phyloP scores from a whole-genome alignment of 176 grass and related monocot genomes.

The Eleusine coracana region DNA sequence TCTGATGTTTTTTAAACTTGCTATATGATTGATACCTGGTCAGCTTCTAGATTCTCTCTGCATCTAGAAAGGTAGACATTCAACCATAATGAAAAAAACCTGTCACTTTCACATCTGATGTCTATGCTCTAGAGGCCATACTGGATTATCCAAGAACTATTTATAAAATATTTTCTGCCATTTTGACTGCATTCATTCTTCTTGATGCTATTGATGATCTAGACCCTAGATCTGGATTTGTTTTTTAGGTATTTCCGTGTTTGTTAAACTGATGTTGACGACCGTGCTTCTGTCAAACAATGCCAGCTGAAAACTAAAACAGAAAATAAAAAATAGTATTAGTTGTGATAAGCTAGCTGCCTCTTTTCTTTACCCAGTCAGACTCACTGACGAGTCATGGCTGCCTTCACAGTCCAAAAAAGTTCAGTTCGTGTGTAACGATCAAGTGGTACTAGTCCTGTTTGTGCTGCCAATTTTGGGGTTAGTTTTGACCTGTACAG shows the following conservation, averaged over 20 bases:
- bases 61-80: background rate
- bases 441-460: background rate
- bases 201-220: background rate
- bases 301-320: background rate
- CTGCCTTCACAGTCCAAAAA: too few relatives aligned
- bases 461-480: background rate
- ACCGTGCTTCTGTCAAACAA: conserved; percentile 15
- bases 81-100: background rate
- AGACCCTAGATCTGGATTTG: background rate
- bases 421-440: too few relatives aligned
- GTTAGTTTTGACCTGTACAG: conserved; percentile 12
- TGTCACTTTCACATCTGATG: background rate
- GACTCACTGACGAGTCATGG: too few relatives aligned
- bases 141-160: conserved; percentile 6
- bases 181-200: conserved; percentile 9
- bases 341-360: background rate
- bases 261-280: conserved; percentile 26
- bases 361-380: background rate
- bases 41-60: conserved; percentile 15
- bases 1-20: background rate
- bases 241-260: conserved; percentile 3
- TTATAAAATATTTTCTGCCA: background rate
- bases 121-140: conserved; percentile 12
- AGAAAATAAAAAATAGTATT: background rate
- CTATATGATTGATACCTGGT: background rate